Base-by-base conservation (phyloP, 2,329 filamentous ascomycete species). In the Cercospora zeina region DNA sequence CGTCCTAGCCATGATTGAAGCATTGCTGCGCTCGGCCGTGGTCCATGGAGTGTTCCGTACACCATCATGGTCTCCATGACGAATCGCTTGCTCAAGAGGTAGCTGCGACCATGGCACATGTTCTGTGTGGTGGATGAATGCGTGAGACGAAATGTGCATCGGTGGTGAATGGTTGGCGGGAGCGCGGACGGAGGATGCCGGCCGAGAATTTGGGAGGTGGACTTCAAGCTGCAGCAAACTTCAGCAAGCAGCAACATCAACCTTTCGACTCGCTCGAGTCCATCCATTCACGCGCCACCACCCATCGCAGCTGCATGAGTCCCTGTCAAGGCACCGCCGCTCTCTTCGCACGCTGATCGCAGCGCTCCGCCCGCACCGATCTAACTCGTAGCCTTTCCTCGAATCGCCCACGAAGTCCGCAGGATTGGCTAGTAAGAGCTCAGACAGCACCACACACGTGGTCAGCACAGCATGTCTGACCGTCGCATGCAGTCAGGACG, bases 401-500 rank as follows among this genome's bases (percentile, higher is more conserved):
- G 33, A 59, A 59, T 42, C 33, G 33, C 56, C 19, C 56, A n/a
- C 30, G 33, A 47, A 59, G 34, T 50, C 30, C 47, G 54, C 54
- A 56, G 58, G 50, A 57, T 59, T 54, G 51, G 62, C 59, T 57
- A 63, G 70, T 72, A 72, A 72, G 70, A 70, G 68, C 69, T 61
- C 66, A 62, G 67, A 61, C 54, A 56, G 58, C 57, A 55, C 60
- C 58, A 60, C 51, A 68, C 57, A 65, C 57, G 54, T 62, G 60
- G 61, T 65, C 61, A 59, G 62, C 61, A 65, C 70, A 70, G 66
- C 63, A 74, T 73, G 72, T 74, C 72, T 74, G 72, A 74, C 72
- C 64, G 71, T 67, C 70, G 72, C 67, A 68, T 72, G 71, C 70
- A 80, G 78, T 77, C 76, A 63, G 75, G 76, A 59, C 81, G 82